A percentile compares a stretch with the other conserved stretches of the same genome.
These are phyloP conservation scores for Aspergillus sp. DNA, from an alignment of 2,329 filamentous ascomycete species.

Conservation along the genomic window DNA sequence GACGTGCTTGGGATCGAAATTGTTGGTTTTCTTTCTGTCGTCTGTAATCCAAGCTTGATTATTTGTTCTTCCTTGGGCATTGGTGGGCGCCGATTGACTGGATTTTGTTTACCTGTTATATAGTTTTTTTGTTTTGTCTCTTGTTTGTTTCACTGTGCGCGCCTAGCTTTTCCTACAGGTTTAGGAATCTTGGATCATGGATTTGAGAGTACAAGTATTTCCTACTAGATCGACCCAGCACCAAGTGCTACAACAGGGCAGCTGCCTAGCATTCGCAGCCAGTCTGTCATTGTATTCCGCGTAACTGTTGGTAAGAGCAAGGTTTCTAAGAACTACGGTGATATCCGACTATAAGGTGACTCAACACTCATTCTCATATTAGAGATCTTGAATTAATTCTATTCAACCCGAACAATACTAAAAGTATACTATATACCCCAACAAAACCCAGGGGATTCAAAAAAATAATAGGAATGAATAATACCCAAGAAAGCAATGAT, in stretches of 20 bases:
- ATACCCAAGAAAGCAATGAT: background rate
- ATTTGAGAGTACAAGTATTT: background rate
- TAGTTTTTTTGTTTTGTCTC: slow-evolving; percentile 3
- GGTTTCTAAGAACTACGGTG: no score
- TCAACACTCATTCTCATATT: no score
- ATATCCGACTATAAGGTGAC: no score
- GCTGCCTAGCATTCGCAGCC: no score
- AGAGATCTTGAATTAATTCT: no score
- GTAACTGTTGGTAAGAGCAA: no score
- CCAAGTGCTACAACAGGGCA: background rate
- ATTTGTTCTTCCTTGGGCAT: slow-evolving; percentile 15
- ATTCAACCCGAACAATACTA: background rate
- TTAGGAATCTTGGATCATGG: slow-evolving; percentile 10
- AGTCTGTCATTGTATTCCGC: background rate
- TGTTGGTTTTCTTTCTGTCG: background rate
- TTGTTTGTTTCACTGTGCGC: slow-evolving; percentile 2
- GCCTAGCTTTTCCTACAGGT: slow-evolving; percentile 7
- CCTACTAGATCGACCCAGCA: background rate
- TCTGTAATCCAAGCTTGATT: slow-evolving; percentile 4
- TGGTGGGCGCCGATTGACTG: slow-evolving; percentile 17
- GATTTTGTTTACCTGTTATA: slow-evolving; percentile 4
- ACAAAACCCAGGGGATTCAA: background rate
- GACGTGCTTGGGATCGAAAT: background rate
- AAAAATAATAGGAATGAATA: background rate
- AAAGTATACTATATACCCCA: background rate